Conservation (phyloP, 1,284 basidiomycete species). For the Apiotrichum laibachii region DNA sequence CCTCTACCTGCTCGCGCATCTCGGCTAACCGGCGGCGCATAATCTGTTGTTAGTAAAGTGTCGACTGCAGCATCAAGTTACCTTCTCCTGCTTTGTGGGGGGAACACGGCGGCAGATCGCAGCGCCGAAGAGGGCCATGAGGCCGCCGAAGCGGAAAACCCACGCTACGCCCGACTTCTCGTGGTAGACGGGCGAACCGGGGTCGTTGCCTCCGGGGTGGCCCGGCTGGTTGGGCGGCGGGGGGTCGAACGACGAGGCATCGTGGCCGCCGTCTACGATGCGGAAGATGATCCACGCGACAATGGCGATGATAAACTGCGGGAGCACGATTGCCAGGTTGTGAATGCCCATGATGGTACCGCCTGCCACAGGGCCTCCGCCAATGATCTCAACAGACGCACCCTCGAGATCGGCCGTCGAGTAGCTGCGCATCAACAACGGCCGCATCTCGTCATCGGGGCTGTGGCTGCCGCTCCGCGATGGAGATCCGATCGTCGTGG, state of each 20-base stretch:
- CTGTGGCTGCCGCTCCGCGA: background rate
- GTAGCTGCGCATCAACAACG: slow-evolving; percentile 58
- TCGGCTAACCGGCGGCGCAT: slow-evolving; percentile 76
- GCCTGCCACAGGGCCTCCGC: slow-evolving; percentile 67
- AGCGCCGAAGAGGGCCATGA: slow-evolving; percentile 75
- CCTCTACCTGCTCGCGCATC: slow-evolving; percentile 60
- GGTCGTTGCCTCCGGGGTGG: slow-evolving; percentile 13
- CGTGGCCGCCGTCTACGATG: slow-evolving; percentile 59
- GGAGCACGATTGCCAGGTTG: slow-evolving; percentile 88
- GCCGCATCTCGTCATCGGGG: slow-evolving; percentile 5
- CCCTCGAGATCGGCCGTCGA: slow-evolving; percentile 58
- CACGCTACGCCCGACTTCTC: slow-evolving; percentile 86
- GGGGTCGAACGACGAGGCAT: background rate
- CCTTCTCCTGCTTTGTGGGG: slow-evolving; percentile 79
- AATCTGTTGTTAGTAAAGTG: slow-evolving; percentile 48
- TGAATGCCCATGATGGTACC: slow-evolving; percentile 94
- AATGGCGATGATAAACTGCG: slow-evolving; percentile 86
- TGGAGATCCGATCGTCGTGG: background rate
- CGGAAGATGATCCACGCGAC: slow-evolving; percentile 84
- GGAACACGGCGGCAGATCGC: slow-evolving; percentile 72
- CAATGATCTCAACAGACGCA: slow-evolving; percentile 53
- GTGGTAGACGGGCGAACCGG: slow-evolving; percentile 47
- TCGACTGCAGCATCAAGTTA: slow-evolving; percentile 4
- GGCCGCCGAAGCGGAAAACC: slow-evolving; percentile 87
- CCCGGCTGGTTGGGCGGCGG: background rate